Conservation (phyloP, 331 rosid species). For the Stylosanthes scabra region DNA sequence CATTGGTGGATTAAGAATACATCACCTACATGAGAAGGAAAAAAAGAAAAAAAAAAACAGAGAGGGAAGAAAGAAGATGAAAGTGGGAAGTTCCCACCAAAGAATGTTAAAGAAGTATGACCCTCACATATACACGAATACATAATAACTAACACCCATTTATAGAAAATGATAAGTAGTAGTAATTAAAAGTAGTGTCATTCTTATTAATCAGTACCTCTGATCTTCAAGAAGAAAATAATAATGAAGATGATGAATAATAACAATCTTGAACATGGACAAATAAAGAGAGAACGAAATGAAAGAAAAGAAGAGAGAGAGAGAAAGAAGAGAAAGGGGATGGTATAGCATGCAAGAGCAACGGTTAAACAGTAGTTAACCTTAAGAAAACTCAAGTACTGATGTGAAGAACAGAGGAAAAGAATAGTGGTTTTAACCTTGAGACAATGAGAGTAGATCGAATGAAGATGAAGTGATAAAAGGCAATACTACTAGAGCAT, state of each 20-base stretch:
- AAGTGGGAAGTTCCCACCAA: neutral
- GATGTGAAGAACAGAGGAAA: neutral
- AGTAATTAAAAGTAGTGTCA: neutral
- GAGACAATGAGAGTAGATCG: neutral
- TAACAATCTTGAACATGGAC: neutral
- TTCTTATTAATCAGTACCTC: too few species aligned
- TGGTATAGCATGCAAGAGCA: too few species aligned
- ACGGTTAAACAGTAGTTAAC: neutral
- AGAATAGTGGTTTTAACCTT: neutral
- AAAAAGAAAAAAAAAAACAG: neutral
- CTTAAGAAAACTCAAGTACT: constrained; percentile 13
- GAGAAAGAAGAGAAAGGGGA: neutral
- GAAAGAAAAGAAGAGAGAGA: neutral
- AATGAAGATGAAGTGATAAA: neutral
- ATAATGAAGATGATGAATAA: neutral
- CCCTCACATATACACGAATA: neutral
- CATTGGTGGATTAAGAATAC: neutral
- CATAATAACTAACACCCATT: neutral
- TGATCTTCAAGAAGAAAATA: neutral
- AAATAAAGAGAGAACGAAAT: neutral
- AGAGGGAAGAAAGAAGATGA: neutral
- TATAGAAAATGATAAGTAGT: neutral
- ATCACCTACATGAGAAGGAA: neutral
- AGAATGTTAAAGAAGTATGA: neutral
- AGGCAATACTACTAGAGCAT: neutral